Conservation (phyloP, 805 yeast species). For the Wickerhamiella vanderwaltii region DNA sequence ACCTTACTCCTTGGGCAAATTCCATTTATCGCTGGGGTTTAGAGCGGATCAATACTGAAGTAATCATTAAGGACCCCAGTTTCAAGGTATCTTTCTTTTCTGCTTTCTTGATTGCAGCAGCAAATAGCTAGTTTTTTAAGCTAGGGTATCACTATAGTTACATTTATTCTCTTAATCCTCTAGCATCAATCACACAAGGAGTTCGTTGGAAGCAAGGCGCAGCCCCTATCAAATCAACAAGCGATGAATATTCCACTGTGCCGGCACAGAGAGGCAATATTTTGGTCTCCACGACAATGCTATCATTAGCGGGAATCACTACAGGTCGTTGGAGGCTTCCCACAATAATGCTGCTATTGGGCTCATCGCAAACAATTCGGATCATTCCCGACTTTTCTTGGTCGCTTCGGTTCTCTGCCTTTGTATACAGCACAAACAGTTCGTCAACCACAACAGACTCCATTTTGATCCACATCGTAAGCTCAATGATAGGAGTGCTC, state of each 20-base stretch:
- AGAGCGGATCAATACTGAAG: conserved; percentile 32
- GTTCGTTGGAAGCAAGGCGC: conserved; percentile 19
- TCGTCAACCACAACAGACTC: conserved; percentile 33
- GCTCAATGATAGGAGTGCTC: not conserved
- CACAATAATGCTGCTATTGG: conserved; percentile 51
- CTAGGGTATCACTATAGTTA: not conserved
- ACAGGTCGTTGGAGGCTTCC: conserved; percentile 57
- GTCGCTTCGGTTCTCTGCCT: conserved; percentile 38
- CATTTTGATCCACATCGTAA: conserved; percentile 9
- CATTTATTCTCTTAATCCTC: not conserved
- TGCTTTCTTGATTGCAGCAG: conserved; percentile 27
- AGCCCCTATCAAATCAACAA: conserved; percentile 35
- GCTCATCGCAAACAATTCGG: conserved; percentile 46
- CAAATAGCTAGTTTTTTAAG: conserved; percentile 11
- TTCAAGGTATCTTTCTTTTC: conserved; percentile 46
- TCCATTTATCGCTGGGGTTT: conserved; percentile 24
- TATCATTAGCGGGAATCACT: conserved; percentile 35
- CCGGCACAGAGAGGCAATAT: conserved; percentile 64
- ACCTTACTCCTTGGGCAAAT: conserved; percentile 18
- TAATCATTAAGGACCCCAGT: conserved; percentile 45
- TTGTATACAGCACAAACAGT: conserved; percentile 40
- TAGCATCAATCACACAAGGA: conserved; percentile 17
- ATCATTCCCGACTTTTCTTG: conserved; percentile 40
- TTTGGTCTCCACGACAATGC: conserved; percentile 37
- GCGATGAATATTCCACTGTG: conserved; percentile 67